Evolutionary conservation across 2,329 filamentous ascomycete species (phyloP).

Genomic region (Colletotrichum abscissum): DNA sequence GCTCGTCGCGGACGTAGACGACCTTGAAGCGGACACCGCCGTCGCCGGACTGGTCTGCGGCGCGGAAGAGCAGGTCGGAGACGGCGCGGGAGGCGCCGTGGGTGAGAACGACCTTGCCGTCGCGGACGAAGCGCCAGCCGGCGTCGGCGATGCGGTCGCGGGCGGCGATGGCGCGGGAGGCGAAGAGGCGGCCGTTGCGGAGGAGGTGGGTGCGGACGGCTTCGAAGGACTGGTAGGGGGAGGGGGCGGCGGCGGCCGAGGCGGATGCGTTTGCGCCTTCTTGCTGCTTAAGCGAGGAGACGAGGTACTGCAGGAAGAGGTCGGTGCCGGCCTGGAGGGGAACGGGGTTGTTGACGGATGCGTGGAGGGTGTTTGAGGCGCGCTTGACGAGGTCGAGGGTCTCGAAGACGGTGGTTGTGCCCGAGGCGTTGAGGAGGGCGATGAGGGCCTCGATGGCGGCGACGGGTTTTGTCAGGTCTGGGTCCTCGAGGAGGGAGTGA

Average conservation of each 20-base stretch:
- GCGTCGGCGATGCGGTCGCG: constrained; percentile 84
- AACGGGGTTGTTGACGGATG: constrained; percentile 85
- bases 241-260: constrained; percentile 37
- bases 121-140: constrained; percentile 81
- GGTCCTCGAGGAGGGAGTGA: constrained; percentile 70
- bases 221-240: constrained; percentile 71
- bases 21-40: constrained; percentile 79
- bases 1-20: constrained; percentile 78
- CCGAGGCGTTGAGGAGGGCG: constrained; percentile 81
- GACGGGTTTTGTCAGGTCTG: constrained; percentile 93
- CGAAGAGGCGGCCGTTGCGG: constrained; percentile 87
- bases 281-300: constrained; percentile 75
- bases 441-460: constrained; percentile 94
- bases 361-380: constrained; percentile 82
- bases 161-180: constrained; percentile 85
- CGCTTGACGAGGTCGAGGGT: constrained; percentile 86
- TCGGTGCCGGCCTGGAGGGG: constrained; percentile 94
- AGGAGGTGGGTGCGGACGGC: constrained; percentile 85
- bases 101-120: constrained; percentile 86
- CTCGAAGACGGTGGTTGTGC: constrained; percentile 90
- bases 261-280: constrained; percentile 41
- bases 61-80: constrained; percentile 78
- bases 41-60: constrained; percentile 69
- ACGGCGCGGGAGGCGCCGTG: constrained; percentile 91
- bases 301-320: constrained; percentile 93